Conservation (phyloP, 2,329 filamentous ascomycete species). For the Pyrenochaeta sp. region DNA sequence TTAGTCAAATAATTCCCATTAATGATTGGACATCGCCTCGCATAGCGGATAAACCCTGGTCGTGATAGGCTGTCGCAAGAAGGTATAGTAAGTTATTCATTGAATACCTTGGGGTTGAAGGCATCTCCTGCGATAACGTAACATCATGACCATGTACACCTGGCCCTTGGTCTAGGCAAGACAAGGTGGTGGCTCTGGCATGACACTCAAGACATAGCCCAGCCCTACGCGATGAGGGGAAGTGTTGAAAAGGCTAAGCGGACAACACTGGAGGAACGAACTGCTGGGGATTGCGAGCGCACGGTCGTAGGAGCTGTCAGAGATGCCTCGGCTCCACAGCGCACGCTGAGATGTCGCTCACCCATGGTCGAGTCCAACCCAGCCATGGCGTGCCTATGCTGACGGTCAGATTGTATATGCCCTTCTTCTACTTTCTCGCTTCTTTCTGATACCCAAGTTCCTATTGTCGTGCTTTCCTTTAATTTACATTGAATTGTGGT, state of each 20-base stretch:
- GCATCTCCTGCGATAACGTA: not conserved
- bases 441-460: not conserved
- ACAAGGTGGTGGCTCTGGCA: not conserved
- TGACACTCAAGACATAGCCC: not conserved
- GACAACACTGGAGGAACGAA: not conserved
- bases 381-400: not conserved
- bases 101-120: not conserved
- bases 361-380: not conserved
- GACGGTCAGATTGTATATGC: not conserved
- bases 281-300: not conserved
- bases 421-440: not conserved
- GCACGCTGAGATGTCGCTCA: not conserved
- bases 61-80: not conserved
- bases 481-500: no score
- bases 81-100: not conserved
- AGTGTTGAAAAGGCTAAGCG: not conserved
- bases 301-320: not conserved
- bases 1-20: no score
- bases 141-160: not conserved
- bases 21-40: not conserved
- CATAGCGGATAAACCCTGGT: not conserved
- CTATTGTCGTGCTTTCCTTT: not conserved
- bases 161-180: not conserved
- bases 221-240: slow-evolving; percentile 13
- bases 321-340: slow-evolving; percentile 19